phyloP scores from a whole-genome alignment of 805 yeast genomes.

The Sugiyamaella marilandica region DNA sequence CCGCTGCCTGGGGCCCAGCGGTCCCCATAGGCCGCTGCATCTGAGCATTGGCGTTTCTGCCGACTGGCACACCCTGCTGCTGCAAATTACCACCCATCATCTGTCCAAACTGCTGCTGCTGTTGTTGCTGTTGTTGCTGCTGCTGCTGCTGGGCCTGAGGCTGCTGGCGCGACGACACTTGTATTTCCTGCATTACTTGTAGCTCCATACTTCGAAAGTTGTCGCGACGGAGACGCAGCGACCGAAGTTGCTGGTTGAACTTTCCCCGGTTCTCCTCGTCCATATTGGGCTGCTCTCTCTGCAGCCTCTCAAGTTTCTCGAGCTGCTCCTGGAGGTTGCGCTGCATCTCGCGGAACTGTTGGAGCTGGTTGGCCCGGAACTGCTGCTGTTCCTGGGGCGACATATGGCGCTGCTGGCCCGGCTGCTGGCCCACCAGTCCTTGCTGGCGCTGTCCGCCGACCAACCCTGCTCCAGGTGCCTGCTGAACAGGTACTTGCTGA shows the following conservation, averaged over 20 bases:
- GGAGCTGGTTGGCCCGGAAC: constrained; percentile 17
- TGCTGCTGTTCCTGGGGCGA: constrained; percentile 23
- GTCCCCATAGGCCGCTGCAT: not conserved
- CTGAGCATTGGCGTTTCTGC: not conserved
- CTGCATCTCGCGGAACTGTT: constrained; percentile 18
- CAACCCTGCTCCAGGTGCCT: constrained; percentile 8
- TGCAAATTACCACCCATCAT: not conserved
- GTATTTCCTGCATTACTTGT: constrained; percentile 21
- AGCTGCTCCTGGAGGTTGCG: constrained; percentile 18
- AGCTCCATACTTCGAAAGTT: constrained; percentile 20
- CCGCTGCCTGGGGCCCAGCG: not conserved
- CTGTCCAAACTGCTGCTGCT: constrained; percentile 2
- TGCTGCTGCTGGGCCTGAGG: constrained; percentile 12
- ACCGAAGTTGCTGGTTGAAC: constrained; percentile 22
- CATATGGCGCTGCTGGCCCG: constrained; percentile 22
- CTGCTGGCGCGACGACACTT: constrained; percentile 11
- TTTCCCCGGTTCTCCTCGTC: constrained; percentile 16
- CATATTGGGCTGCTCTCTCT: constrained; percentile 19
- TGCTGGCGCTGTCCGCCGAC: constrained; percentile 6
- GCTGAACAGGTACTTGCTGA: constrained; percentile 10
- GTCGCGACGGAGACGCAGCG: constrained; percentile 20
- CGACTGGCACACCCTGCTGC: constrained; percentile 1
- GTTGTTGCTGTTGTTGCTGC: constrained; percentile 16
- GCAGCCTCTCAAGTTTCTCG: constrained; percentile 15
- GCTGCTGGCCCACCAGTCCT: constrained; percentile 11